These are phyloP conservation scores for Hortaea werneckii DNA, from an alignment of 2,329 filamentous ascomycete species.

Conservation along the genomic window DNA sequence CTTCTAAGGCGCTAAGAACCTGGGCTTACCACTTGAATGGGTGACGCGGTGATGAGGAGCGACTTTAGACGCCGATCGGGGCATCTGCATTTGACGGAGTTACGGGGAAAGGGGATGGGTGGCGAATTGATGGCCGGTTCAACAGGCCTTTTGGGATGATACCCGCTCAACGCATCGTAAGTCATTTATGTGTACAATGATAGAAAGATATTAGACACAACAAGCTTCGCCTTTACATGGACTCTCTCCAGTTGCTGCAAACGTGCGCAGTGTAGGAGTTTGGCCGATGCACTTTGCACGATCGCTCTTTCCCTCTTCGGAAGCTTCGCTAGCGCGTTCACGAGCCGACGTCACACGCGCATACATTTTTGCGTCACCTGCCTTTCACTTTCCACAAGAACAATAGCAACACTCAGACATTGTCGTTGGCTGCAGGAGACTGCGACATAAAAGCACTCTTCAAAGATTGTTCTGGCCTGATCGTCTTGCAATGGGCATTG, in stretches of 20 bases:
- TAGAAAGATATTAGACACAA: too few relatives aligned
- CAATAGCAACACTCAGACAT: conserved; percentile 8
- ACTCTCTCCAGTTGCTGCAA: too few relatives aligned
- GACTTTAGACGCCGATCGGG: not conserved
- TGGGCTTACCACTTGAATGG: too few relatives aligned
- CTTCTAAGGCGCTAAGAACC: conserved; percentile 38
- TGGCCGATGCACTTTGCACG: not conserved
- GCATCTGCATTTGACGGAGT: not conserved
- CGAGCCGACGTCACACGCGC: not conserved
- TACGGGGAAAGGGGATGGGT: not conserved
- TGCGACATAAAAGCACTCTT: not conserved
- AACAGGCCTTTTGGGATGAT: conserved; percentile 23
- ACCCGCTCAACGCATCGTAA: conserved; percentile 27
- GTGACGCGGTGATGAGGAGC: too few relatives aligned
- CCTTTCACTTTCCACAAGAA: conserved; percentile 4
- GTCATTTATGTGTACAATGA: too few relatives aligned
- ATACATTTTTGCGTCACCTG: not conserved
- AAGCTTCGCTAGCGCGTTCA: not conserved
- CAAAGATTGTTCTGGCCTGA: too few relatives aligned
- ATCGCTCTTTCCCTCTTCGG: conserved; percentile 1
- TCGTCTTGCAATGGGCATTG: conserved; percentile 17
- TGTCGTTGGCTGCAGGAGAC: conserved; percentile 2
- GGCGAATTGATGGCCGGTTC: conserved; percentile 16
- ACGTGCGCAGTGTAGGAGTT: too few relatives aligned
- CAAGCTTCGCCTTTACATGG: too few relatives aligned